Conservation (phyloP, 2,329 filamentous ascomycete genomes). For the Phialophora chinensis region DNA sequence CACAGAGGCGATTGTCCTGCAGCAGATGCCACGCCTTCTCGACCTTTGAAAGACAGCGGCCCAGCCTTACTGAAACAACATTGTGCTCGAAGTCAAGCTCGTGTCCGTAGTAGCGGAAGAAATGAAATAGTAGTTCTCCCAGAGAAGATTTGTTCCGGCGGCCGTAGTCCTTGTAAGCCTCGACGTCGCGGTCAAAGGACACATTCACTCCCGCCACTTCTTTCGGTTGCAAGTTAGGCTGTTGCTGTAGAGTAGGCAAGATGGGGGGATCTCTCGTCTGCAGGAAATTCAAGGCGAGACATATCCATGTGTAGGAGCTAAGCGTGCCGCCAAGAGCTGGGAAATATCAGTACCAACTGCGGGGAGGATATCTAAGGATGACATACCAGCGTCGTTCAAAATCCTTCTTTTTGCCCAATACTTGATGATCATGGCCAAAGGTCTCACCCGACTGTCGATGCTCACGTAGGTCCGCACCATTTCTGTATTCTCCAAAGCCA, state of each 20-base stretch:
- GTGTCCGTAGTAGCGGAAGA: slow-evolving; percentile 93
- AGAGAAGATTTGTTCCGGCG: slow-evolving; percentile 78
- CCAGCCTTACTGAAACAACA: slow-evolving; percentile 83
- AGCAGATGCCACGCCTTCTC: slow-evolving; percentile 87
- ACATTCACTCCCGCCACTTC: slow-evolving; percentile 70
- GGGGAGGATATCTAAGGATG: slow-evolving; percentile 34
- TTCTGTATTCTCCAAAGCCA: slow-evolving; percentile 92
- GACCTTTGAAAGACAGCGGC: slow-evolving; percentile 76
- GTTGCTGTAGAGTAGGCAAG: slow-evolving; percentile 82
- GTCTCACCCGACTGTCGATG: slow-evolving; percentile 86
- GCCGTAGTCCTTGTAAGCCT: slow-evolving; percentile 75
- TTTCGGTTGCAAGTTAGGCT: slow-evolving; percentile 65
- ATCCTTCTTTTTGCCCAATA: slow-evolving; percentile 94
- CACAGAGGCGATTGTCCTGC: slow-evolving; percentile 83
- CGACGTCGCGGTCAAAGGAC: slow-evolving; percentile 85
- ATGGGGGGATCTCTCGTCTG: slow-evolving; percentile 85
- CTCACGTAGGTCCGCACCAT: slow-evolving; percentile 98
- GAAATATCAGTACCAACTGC: slow-evolving; percentile 31
- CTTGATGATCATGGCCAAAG: slow-evolving; percentile 95
- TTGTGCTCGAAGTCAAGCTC: slow-evolving; percentile 87
- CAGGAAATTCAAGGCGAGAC: slow-evolving; percentile 94
- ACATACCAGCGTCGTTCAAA: slow-evolving; percentile 92
- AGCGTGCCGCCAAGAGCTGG: slow-evolving; percentile 88
- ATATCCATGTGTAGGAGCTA: slow-evolving; percentile 99
- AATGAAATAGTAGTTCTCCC: slow-evolving; percentile 88